Base-by-base conservation (phyloP, 306 rosid species). In the Malus sylvestris region DNA sequence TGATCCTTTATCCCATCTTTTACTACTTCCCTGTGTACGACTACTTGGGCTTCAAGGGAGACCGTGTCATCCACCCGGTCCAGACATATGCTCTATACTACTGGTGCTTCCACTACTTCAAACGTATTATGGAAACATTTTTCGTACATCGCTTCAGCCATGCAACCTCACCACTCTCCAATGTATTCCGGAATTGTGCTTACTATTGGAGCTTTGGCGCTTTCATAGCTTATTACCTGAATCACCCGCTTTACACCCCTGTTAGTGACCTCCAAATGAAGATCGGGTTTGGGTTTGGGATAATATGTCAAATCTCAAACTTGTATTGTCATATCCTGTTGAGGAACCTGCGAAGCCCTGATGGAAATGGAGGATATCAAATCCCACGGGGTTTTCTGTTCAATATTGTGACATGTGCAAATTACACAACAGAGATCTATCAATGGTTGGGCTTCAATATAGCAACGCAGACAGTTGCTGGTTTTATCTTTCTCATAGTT, bases 381-480 rank as follows among this genome's bases (percentile, higher is more conserved):
- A 96, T 96, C 62, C 99, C 98, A 18, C 75, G 55, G 14, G 99
- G 99, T 51, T 96, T 92, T 85, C 88, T 96, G 70, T 96, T 96
- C 91, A 92, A 89, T 63, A 85, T 96, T 55, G 98, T 92, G 78
- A 96, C 98, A 15, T 96, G 99, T 78, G 99, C 99, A 52, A 96
- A 96, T 79, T 96, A 96, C 67, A 91, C 99, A 11, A 96, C 98
- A 1, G 99, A 96, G 85, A 96, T 96, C 70, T 96, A 96, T 82
- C 99, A 96, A 86, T 96, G 99, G 99, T 52, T 96, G 80, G 99
- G 99, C 10, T 96, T 96, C 89, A 96, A 95, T 82, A 78, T 96
- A 71, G 97, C 98, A 10, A 92, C 99, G 4, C 99, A 92, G 84
- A 90, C 99, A 29, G 68, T 91, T 25, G 99, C 99, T 15, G 97